These are phyloP conservation scores for Ceratobasidium papillatum DNA, from an alignment of 1,284 basidiomycete genomes.

Conservation along the genomic window DNA sequence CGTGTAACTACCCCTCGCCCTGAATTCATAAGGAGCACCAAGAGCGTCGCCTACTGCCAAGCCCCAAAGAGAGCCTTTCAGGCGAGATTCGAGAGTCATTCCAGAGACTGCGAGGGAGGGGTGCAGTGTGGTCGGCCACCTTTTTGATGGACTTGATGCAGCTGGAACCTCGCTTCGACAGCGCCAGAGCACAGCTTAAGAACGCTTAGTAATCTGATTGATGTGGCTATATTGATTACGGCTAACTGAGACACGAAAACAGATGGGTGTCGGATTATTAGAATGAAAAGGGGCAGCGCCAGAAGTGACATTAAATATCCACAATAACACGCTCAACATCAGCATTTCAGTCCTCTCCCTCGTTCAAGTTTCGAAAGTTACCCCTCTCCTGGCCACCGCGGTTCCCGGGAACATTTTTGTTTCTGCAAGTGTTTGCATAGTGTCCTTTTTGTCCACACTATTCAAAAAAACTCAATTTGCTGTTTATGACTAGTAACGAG, in stretches of 20 bases:
- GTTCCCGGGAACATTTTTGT: constrained; percentile 83
- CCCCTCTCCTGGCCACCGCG: constrained; percentile 64
- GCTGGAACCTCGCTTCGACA: background rate
- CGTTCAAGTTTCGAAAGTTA: background rate
- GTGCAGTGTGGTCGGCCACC: background rate
- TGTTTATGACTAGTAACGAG: constrained; percentile 37
- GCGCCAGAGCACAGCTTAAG: background rate
- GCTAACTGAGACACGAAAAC: background rate
- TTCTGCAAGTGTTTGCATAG: constrained; percentile 93
- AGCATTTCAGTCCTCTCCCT: background rate
- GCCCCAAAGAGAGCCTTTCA: constrained; percentile 46
- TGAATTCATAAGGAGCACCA: constrained; percentile 46
- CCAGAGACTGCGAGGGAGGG: background rate
- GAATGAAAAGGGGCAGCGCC: background rate
- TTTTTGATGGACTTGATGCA: background rate
- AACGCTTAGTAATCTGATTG: background rate
- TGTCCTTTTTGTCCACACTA: constrained; percentile 91
- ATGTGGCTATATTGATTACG: background rate
- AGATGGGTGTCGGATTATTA: background rate
- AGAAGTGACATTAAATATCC: background rate
- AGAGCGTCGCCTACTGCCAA: constrained; percentile 45
- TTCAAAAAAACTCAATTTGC: constrained; percentile 22
- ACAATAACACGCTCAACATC: background rate
- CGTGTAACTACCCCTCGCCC: constrained; percentile 40
- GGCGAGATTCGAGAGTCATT: constrained; percentile 33